A percentile compares a stretch with the other conserved stretches of the same genome.
Evolutionary conservation across 495 filamentous ascomycete genomes (phyloP).

Genomic region (Hypoxylon subgilvum): DNA sequence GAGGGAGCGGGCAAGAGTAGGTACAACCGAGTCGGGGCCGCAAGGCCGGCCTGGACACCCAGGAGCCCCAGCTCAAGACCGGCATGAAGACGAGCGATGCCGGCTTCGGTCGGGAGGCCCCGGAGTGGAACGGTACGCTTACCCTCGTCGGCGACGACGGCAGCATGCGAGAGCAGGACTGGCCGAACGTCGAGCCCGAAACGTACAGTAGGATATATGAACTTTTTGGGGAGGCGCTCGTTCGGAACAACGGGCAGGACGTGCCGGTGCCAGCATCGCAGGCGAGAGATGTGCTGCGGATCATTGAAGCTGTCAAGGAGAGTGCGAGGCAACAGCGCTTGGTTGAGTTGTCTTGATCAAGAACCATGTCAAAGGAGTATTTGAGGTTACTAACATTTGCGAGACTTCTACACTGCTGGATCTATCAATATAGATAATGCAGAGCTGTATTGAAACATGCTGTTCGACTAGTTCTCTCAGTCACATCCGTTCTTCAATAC

Average conservation of each 20-base stretch:
- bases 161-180: conserved; percentile 47
- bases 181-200: conserved; percentile 68
- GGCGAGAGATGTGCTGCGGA: conserved; percentile 71
- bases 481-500: too few species aligned
- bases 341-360: conserved; percentile 53
- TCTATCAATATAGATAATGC: too few species aligned
- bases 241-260: conserved; percentile 60
- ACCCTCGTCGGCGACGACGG: conserved; percentile 48
- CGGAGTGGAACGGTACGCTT: conserved; percentile 50
- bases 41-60: conserved; percentile 78
- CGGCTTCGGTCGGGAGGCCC: conserved; percentile 69
- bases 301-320: conserved; percentile 75
- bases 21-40: too few species aligned
- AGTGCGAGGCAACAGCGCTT: conserved; percentile 70
- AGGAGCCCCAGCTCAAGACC: conserved; percentile 79
- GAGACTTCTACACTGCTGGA: too few species aligned
- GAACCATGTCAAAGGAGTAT: too few species aligned
- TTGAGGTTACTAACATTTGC: too few species aligned
- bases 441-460: too few species aligned
- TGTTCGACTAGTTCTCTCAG: too few species aligned
- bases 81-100: conserved; percentile 69
- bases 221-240: conserved; percentile 69
- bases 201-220: conserved; percentile 79
- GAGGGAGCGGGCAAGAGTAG: too few species aligned
- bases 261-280: conserved; percentile 75